phyloP scores from a whole-genome alignment of 805 yeast genomes.

The Kodamaea leandrae region DNA sequence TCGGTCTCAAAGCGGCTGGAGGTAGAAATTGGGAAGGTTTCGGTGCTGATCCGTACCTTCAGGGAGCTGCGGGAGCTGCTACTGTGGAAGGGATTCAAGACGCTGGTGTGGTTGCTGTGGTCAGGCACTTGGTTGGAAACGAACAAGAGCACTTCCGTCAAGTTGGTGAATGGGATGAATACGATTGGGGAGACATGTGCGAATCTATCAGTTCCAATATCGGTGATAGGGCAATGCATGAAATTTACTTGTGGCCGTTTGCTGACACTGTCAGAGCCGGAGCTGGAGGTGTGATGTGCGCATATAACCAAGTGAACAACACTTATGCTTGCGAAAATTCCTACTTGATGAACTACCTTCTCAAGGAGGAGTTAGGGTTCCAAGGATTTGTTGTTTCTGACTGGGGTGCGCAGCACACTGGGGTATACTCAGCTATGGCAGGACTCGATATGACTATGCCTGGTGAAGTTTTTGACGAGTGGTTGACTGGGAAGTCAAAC shows the following conservation, averaged over 20 bases:
- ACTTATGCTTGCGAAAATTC: conserved; percentile 61
- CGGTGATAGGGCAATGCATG: conserved; percentile 62
- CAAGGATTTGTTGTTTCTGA: conserved; percentile 68
- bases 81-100: conserved; percentile 56
- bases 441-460: conserved; percentile 72
- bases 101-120: conserved; percentile 56
- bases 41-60: conserved; percentile 60
- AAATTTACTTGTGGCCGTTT: conserved; percentile 63
- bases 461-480: conserved; percentile 51
- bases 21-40: conserved; percentile 67
- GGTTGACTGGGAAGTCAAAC: conserved; percentile 51
- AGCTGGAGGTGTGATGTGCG: conserved; percentile 60
- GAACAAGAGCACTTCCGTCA: conserved; percentile 64
- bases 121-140: conserved; percentile 57
- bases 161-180: conserved; percentile 46
- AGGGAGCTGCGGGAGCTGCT: conserved; percentile 52
- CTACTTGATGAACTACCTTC: conserved; percentile 49
- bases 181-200: conserved; percentile 43
- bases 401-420: conserved; percentile 64
- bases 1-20: conserved; percentile 60
- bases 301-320: conserved; percentile 56
- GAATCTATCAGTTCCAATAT: conserved; percentile 51
- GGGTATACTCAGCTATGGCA: conserved; percentile 53
- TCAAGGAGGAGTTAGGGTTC: conserved; percentile 62
- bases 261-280: conserved; percentile 62